Evolutionary conservation across 2,329 filamentous ascomycete genomes (phyloP).

Genomic region (Penicillium hordei): DNA sequence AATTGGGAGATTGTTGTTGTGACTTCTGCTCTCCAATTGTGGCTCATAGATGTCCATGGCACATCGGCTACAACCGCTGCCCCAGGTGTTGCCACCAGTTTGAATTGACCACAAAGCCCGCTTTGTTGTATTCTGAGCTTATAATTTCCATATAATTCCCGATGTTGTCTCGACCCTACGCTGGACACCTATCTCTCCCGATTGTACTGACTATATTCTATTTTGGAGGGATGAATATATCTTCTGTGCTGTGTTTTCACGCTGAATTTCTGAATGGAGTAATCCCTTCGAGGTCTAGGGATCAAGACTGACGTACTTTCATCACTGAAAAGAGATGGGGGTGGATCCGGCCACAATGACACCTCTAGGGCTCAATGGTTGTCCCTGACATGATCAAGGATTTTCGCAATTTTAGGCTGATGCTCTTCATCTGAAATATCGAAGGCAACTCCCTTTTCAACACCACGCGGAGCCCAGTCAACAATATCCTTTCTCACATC

Average conservation of each 20-base stretch:
- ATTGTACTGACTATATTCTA: neutral
- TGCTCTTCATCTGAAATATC: neutral
- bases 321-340: neutral
- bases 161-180: neutral
- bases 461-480: neutral
- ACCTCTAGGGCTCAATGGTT: neutral
- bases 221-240: neutral
- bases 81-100: neutral
- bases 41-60: conserved; percentile 7
- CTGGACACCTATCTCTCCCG: neutral
- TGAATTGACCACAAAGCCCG: neutral
- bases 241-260: neutral
- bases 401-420: neutral
- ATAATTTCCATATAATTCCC: neutral
- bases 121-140: neutral
- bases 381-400: neutral
- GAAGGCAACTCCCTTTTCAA: neutral
- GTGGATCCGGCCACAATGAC: neutral
- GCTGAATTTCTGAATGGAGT: neutral
- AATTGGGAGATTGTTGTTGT: conserved; percentile 14
- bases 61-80: neutral
- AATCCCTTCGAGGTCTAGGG: neutral
- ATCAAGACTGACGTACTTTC: neutral
- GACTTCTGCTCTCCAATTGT: conserved; percentile 13
- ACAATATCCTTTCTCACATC: neutral